Percentiles rank a stretch among this genome's conserved stretches.
Evolutionary conservation across 257 asterid species (phyloP).

Genomic region (Ilex aquifolium): DNA sequence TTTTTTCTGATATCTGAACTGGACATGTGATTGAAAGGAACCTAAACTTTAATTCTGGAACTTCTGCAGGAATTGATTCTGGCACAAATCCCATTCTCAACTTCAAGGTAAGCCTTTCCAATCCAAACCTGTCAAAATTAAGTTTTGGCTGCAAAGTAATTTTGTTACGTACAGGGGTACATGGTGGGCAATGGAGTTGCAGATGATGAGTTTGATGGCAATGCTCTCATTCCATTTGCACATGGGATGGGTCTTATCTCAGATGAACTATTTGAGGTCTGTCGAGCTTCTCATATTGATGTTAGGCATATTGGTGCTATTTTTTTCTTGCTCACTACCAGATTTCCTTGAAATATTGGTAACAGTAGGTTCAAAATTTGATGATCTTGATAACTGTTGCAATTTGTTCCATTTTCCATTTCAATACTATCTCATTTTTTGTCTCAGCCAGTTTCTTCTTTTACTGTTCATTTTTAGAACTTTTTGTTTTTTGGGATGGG

Average conservation of each 20-base stretch:
- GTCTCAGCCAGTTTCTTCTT: neutral
- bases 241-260: conserved; percentile 98
- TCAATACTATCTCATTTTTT: neutral
- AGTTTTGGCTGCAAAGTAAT: conserved; percentile 7
- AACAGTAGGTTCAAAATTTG: neutral
- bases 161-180: conserved; percentile 65
- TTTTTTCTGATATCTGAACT: conserved; percentile 17
- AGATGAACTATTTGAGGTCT: conserved; percentile 70
- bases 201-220: conserved; percentile 70
- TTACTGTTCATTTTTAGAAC: too few species aligned
- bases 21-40: conserved; percentile 8
- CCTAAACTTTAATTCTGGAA: conserved; percentile 6
- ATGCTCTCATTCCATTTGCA: conserved; percentile 84
- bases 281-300: conserved; percentile 12
- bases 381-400: neutral
- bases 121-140: conserved; percentile 5
- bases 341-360: neutral
- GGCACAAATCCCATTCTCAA: conserved; percentile 64
- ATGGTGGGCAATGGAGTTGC: conserved; percentile 96
- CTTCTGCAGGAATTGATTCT: conserved; percentile 58
- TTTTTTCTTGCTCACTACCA: neutral
- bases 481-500: neutral
- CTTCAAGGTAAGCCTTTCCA: conserved; percentile 52
- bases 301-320: neutral
- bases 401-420: neutral